These are phyloP conservation scores for Coccinonectria pachysandricola DNA, from an alignment of 2,329 filamentous ascomycete genomes.

Conservation along the genomic window DNA sequence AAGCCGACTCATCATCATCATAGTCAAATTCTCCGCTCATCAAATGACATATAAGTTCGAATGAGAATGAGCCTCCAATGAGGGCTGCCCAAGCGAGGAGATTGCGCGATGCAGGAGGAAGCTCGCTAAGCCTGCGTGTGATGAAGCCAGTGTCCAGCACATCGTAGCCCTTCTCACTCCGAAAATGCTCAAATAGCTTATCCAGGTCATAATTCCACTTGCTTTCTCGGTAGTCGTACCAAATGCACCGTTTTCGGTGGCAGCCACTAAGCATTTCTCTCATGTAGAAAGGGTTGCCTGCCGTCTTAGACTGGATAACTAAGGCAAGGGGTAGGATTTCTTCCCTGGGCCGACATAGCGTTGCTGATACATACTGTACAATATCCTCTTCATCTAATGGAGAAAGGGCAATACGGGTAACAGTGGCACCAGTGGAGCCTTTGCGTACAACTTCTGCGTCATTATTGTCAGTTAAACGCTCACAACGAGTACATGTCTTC, in stretches of 20 bases:
- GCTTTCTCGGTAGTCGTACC: constrained; percentile 77
- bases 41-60: constrained; percentile 66
- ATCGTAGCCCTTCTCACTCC: constrained; percentile 66
- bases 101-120: constrained; percentile 62
- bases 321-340: constrained; percentile 69
- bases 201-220: constrained; percentile 82
- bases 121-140: constrained; percentile 62
- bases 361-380: constrained; percentile 69
- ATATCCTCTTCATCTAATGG: constrained; percentile 74
- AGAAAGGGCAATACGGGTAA: constrained; percentile 61
- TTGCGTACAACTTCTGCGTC: constrained; percentile 31
- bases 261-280: constrained; percentile 83
- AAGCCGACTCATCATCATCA: constrained; percentile 34
- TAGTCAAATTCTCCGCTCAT: constrained; percentile 66
- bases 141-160: constrained; percentile 78
- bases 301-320: constrained; percentile 80
- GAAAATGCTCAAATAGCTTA: constrained; percentile 75
- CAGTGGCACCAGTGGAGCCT: constrained; percentile 37
- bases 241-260: constrained; percentile 78
- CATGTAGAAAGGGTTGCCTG: constrained; percentile 84
- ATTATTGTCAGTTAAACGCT: too few relatives aligned
- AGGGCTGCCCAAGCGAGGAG: constrained; percentile 82
- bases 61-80: constrained; percentile 74
- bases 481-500: too few relatives aligned
- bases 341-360: constrained; percentile 62